A percentile compares a stretch with the other conserved stretches of the same genome.
These are phyloP conservation scores for Ilyonectria destructans DNA, from an alignment of 2,329 filamentous ascomycete genomes.

Conservation along the genomic window DNA sequence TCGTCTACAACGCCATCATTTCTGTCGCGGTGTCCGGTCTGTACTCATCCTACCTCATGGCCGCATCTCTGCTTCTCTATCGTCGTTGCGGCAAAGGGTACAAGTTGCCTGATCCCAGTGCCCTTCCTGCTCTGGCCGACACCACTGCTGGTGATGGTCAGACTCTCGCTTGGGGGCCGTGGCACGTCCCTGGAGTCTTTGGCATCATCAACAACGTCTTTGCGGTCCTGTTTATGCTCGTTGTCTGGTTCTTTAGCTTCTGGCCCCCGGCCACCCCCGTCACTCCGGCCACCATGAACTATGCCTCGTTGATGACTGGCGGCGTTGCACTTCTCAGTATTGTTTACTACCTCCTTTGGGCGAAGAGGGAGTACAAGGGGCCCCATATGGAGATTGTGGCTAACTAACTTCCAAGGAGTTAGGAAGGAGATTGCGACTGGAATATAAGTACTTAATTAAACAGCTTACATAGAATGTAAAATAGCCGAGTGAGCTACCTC, in stretches of 20 bases:
- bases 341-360: constrained; percentile 62
- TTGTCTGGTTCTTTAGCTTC: constrained; percentile 71
- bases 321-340: constrained; percentile 60
- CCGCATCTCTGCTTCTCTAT: constrained; percentile 43
- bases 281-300: constrained; percentile 60
- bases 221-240: constrained; percentile 66
- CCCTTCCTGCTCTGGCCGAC: constrained; percentile 38
- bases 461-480: no score
- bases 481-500: no score
- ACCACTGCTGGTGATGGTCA: constrained; percentile 35
- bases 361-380: constrained; percentile 60
- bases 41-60: constrained; percentile 44
- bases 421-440: no score
- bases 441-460: no score
- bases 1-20: constrained; percentile 46
- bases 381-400: constrained; percentile 52
- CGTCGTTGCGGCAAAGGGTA: constrained; percentile 43
- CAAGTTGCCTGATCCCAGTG: constrained; percentile 43
- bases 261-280: constrained; percentile 58
- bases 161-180: constrained; percentile 66
- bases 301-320: constrained; percentile 61
- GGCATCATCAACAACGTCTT: constrained; percentile 70
- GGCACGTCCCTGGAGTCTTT: constrained; percentile 65
- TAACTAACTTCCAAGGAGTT: background rate
- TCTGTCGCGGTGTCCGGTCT: constrained; percentile 43